Base-by-base conservation (phyloP, 192 early-diverging fungal genomes). In the Coemansia sp. region DNA sequence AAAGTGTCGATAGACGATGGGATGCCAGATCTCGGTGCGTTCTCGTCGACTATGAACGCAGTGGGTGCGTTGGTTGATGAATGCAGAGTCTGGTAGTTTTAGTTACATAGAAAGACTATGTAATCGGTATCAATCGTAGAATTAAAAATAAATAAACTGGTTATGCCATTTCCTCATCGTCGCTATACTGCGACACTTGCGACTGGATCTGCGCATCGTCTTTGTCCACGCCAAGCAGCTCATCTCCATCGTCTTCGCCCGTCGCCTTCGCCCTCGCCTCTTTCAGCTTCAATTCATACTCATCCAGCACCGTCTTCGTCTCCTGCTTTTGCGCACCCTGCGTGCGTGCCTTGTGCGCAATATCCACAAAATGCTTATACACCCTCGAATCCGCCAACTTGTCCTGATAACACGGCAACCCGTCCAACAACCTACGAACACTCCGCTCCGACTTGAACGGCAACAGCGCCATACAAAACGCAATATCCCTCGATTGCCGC, bases 401-500 rank as follows among this genome's bases (percentile, higher is more conserved):
- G 64, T 99, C 92, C 62, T 92, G 88, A 74, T 94, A 99, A 47
- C 85, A 68, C 5, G 91, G 88, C 52, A 96, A 83, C 16, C 84
- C 85, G 37, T 98, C 97, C 23, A 94, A 47, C 18, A 99, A 73
- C 59, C 91, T 89, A 58, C 88, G 91, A 54, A 95, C 84, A 49
- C 88, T 92, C 68, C 88, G 91, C 63, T 97, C 96, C 4, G 86
- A 87, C 60, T 91, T 89, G 82, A 89, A 96, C 0, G 92, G 91
- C 54, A 99, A 70, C 56, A 96, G 73, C 10, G 93, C 90, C 54
- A 99, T 75, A 78, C 95, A 97, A 74, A 84, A 95, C 0, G 93
- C 87, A 74, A 98, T 94, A 72, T 98, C 96, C 39, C 94, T 84
- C 91, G 94, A 98, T 66, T 89, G 58, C 71, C 83, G 68, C 9